Base-by-base conservation (phyloP, 345 rosid species). In the Firmiana major region DNA sequence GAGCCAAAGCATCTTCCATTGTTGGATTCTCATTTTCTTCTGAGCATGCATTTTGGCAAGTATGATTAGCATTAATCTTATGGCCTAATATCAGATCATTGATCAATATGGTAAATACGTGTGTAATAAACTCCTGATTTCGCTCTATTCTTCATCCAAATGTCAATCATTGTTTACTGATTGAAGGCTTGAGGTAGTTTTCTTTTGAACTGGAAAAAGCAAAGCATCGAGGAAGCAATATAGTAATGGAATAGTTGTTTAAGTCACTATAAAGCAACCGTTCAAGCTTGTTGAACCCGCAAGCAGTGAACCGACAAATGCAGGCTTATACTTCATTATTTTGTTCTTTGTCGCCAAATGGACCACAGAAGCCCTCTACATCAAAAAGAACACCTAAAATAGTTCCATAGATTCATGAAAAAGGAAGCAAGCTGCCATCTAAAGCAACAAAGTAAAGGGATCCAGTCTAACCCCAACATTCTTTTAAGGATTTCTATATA, bases 361-460 rank as follows among this genome's bases (percentile, higher is more conserved):
- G 71, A 66, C 82, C 83, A 34, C 69, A 49, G 3, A 76, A 55
- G 54, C 40, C 40, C 40, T 36, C 40, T 31, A 31, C 1, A 36
- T 3, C 6, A 22, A 0, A 36, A 36, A 36, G 40, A 79, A 46
- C 26, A 34, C 55, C 24, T 28, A 68, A 43, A 74, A 36, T 6
- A 54, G 11, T 36, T 54, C 49, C 77, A 17, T 62, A 42, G 77
- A 24, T 74, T 78, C 63, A 59, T 71, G 78, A 0, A 71, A 64
- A 83, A 65, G 80, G 26, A 66, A 72, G 42, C 9, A 68, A 79
- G 83, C 53, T 58, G 38, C 42, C 57, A 43, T 60, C 45, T 17
- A 74, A 60, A 72, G 76, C 36, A 55, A 73, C 45, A 21, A 73
- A 73, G 46, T 36, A 38, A 54, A 73, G 12, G 54, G 63, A 54